Evolutionary conservation across 768 basidiomycete species (phyloP), one percentile per base, ranked within the genome.

Genomic region (Psilocybe cubensis): DNA sequence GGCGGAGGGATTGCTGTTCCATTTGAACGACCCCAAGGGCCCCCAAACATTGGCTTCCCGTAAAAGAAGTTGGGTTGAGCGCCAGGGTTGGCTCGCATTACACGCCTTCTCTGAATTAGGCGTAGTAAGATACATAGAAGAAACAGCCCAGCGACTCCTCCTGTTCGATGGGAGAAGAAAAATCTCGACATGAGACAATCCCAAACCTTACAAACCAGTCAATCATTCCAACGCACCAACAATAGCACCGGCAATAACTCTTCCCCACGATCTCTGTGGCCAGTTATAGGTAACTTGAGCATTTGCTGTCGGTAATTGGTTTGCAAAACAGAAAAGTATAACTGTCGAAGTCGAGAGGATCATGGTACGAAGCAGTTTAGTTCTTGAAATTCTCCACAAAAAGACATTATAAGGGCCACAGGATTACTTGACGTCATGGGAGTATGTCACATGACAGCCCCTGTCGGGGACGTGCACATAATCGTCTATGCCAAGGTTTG

Each of bases 21-120:
- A 44, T 52, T 58, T 10, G 52, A 50, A 11, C 52, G 27, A n/a
- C 60, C 56, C 56, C 60, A 61, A 31, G 54, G 53, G 3, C 57
- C 57, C n/a, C 56, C 57, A 25, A 58, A 58, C 43, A 52, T 27
- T 18, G 61, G 58, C 33, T 59, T 62, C 2, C 33, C 24, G 7
- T 11, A 18, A 20, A 46, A 45, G 8, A 31, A 27, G 27, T 9
- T 52, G 17, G 25, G 21, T n/a, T 12, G 23, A 6, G 24, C 9
- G n/a, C 46, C 54, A 20, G 28, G n/a, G 27, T n/a, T 18, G 1
- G 44, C 23, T 25, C 50, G 24, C 9, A 42, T 31, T 27, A 46
- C 25, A 10, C 53, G 45, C 27, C 47, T 48, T 17, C 58, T 38
- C 35, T 38, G 14, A 11, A 38, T 9, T 11, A 38, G 12, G 14